phyloP scores from a whole-genome alignment of 192 early-diverging fungal genomes.

The Rhizoclosmatium globosum region DNA sequence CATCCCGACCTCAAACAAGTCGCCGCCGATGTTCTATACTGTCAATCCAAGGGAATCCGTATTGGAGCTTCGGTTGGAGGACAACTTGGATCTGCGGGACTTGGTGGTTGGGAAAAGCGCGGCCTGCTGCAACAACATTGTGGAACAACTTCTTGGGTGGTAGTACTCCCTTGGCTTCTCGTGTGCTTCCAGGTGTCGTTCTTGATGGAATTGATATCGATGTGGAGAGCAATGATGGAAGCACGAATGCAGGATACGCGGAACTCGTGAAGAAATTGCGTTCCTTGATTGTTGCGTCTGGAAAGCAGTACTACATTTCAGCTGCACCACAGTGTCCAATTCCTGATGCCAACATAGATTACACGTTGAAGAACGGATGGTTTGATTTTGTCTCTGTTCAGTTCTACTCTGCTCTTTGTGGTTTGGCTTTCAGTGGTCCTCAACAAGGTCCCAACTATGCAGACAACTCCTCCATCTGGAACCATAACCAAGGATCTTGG shows the following conservation, averaged over 20 bases:
- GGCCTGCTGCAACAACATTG: conserved; percentile 66
- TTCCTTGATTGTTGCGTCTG: conserved; percentile 48
- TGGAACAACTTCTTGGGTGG: conserved; percentile 73
- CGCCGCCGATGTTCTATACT: conserved; percentile 67
- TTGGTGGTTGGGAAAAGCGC: conserved; percentile 40
- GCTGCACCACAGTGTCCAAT: conserved; percentile 71
- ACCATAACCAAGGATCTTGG: conserved; percentile 3
- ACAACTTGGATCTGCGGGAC: conserved; percentile 55
- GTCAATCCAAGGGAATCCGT: conserved; percentile 70
- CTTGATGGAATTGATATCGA: conserved; percentile 74
- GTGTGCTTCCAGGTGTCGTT: conserved; percentile 67
- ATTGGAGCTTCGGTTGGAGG: conserved; percentile 74
- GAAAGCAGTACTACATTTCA: conserved; percentile 64
- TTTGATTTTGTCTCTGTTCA: conserved; percentile 75
- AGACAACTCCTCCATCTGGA: conserved; percentile 10
- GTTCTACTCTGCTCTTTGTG: conserved; percentile 54
- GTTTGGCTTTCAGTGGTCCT: conserved; percentile 7
- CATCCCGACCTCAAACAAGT: conserved; percentile 32
- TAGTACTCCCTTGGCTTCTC: conserved; percentile 44
- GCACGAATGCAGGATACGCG: conserved; percentile 56
- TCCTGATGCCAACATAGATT: conserved; percentile 64
- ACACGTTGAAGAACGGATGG: conserved; percentile 65
- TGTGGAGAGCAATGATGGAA: conserved; percentile 51
- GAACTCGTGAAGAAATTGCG: conserved; percentile 58
- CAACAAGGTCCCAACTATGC: conserved; percentile 6